Evolutionary conservation across 305 asterid genomes (phyloP), one percentile per base, ranked within the genome.

Genomic region (Fraxinus xanthoxyloides): DNA sequence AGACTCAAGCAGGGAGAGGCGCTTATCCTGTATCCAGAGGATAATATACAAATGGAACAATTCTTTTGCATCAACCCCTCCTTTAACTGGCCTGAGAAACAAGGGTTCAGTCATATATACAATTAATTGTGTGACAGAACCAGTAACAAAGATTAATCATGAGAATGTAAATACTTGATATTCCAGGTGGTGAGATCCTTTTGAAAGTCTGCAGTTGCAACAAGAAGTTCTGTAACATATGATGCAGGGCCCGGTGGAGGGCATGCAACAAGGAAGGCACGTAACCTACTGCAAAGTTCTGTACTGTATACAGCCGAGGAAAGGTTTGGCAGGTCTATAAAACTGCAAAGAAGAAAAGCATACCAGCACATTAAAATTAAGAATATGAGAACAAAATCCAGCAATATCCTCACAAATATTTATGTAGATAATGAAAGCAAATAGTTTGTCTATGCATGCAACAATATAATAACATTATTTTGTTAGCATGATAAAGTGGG

Each of bases 31-130:
- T 77, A 89, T 89, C 92, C 92, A 89, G 77, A 89, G 80, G 76
- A 89, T 81, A 63, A 89, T 88, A 79, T 89, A 89, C 84, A 89
- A 83, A 86, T 89, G 92, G 87, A 89, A 89, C 78, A 88, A 56
- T 51, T 89, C 92, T 80, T 88, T 89, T 56, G 92, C 92, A 82
- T 89, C 91, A 17, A 89, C 90, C 40, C 92, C 92, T 81, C 89
- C 91, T 85, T 89, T 89, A 70, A 88, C 84, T 21, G 92, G 91
- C 74, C 92, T 89, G 82, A 28, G 51, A 70, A 72, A 76, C 26
- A 65, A 72, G 24, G 75, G 21, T 69, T 12, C 36, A 30, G 38
- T 69, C 21, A 28, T 69, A 31, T 28, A 69, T 23, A 15, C 12
- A 23, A 69, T 4, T 69, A 31, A 69, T 13, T 28, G 38, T 13